Base-by-base conservation (phyloP, 768 basidiomycete genomes). In the Rhizopogon vulgaris region DNA sequence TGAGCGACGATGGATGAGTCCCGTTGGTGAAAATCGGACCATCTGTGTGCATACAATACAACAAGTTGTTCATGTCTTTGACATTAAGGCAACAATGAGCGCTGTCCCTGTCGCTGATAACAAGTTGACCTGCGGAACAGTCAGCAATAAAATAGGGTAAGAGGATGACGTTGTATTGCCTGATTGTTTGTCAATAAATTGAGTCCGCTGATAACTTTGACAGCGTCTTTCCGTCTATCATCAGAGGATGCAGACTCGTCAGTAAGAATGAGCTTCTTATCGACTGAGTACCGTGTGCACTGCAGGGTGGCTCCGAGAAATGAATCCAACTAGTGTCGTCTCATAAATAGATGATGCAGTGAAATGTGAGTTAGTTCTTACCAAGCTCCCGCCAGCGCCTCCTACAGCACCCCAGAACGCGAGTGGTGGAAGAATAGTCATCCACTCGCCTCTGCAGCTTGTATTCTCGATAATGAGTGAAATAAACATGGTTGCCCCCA, bases 301-400 rank as follows among this genome's bases (percentile, higher is more conserved):
- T 97, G 94, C 1, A 95, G 64, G 5, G 89, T 92, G 5, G 94
- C 92, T 2, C 94, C 94, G 15, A 96, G 73, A 11, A 96, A 39
- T 0, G 90, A 93, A 64, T 97, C 94, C 46, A 92, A 67, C 88
- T 90, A 64, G 18, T 47, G 24, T 49, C 24, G 37, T 32, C 53
- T 3, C 39, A 54, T 28, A 27, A 52, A 8, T 51, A 37, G 8
- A 52, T 27, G 27, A 18, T 48, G 28, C 52, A 34, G 55, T 32
- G 17, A 17, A 18, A 3, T 34, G 34, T 28, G 48, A 28, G 3
- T 15, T 12, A 0, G 28, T 27, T 41, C 82, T 60, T 57, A 90
- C 86, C 69, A 91, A 63, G 42, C 90, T 93, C 14, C 92, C 94
- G n/a, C 86, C 62, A 11, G 85, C 73, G 8, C 94, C 94, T 3